These are phyloP conservation scores for Novymonas esmeraldas DNA, from an alignment of 208 protist species.

Conservation along the genomic window DNA sequence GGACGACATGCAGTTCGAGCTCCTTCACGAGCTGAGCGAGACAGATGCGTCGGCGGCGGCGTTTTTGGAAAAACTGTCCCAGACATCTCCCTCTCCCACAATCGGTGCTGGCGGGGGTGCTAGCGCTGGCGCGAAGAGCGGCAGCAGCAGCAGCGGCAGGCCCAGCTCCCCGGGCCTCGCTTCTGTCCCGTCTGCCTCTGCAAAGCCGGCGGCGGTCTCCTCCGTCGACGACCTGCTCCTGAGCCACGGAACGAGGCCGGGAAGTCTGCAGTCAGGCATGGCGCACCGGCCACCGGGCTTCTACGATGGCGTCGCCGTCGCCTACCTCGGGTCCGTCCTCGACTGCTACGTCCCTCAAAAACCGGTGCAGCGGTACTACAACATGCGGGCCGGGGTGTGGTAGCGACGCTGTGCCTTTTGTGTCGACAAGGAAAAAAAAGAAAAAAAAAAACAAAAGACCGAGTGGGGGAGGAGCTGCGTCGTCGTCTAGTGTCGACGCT, in stretches of 20 bases:
- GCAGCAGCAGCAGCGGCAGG: no score
- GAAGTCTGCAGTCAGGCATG: neutral
- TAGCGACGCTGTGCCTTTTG: slow-evolving; percentile 21
- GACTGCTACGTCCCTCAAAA: slow-evolving; percentile 85
- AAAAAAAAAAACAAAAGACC: no score
- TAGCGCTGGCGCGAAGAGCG: no score
- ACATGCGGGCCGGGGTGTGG: slow-evolving; percentile 70
- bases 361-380: slow-evolving; percentile 65
- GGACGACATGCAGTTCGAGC: slow-evolving; percentile 70
- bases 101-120: no score
- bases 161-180: no score
- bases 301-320: slow-evolving; percentile 81
- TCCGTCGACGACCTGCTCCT: neutral
- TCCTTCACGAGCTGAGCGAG: slow-evolving; percentile 39
- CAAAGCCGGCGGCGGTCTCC: neutral
- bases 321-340: slow-evolving; percentile 78
- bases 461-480: no score
- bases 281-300: slow-evolving; percentile 50
- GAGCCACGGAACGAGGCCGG: neutral
- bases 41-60: slow-evolving; percentile 15
- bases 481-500: no score
- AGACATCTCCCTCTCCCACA: no score
- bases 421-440: no score
- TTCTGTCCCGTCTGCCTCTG: neutral
- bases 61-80: slow-evolving; percentile 15